phyloP scores from a whole-genome alignment of 1,139 yeast genomes.

The Wickerhamomyces sp. region DNA sequence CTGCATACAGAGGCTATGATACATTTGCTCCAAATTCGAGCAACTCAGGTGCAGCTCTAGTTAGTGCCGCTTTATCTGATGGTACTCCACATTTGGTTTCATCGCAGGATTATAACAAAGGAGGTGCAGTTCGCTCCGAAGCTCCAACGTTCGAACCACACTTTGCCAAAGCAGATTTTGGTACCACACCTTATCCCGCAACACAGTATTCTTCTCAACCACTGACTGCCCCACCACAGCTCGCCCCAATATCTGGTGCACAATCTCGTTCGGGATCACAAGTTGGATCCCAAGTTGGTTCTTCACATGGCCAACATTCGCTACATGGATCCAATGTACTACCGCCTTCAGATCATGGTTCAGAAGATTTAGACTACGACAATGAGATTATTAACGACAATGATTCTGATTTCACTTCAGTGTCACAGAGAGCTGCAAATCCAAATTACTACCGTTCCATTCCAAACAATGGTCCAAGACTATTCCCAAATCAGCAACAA shows the following conservation, averaged over 20 bases:
- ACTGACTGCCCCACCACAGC: not conserved
- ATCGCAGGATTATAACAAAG: constrained; percentile 18
- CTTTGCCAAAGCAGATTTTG: constrained; percentile 20
- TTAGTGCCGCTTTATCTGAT: constrained; percentile 7
- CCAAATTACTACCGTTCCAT: constrained; percentile 40
- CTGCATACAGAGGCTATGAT: constrained; percentile 13
- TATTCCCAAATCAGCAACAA: constrained; percentile 15
- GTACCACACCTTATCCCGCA: constrained; percentile 14
- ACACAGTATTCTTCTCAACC: constrained; percentile 8
- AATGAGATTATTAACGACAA: constrained; percentile 15
- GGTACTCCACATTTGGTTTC: constrained; percentile 21
- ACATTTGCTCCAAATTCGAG: constrained; percentile 1
- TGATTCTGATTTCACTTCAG: constrained; percentile 69
- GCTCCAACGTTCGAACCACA: constrained; percentile 18
- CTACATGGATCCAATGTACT: constrained; percentile 3
- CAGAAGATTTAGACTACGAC: constrained; percentile 13
- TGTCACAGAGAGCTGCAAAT: constrained; percentile 72
- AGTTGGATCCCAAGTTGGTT: not conserved
- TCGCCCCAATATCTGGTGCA: not conserved
- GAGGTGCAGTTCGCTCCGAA: constrained; percentile 20
- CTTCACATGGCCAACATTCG: not conserved
- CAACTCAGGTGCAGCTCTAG: constrained; percentile 1
- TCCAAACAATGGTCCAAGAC: constrained; percentile 16
- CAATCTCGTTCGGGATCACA: not conserved
- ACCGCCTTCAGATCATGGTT: constrained; percentile 2